Conservation (phyloP, 805 yeast genomes). For the Teunomyces atbi region DNA sequence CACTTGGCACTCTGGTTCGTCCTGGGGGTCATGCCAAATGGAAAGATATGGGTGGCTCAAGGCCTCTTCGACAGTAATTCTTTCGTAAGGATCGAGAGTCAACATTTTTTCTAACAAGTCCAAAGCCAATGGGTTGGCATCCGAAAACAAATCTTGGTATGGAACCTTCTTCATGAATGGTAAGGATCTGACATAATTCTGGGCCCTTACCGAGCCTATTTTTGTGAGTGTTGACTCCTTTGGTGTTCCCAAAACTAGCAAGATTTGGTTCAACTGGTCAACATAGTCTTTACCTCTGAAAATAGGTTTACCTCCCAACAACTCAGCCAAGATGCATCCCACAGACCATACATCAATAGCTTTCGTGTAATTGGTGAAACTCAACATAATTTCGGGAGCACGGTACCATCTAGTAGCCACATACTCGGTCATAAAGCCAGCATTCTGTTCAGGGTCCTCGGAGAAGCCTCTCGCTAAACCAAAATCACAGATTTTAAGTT, state of each 20-base stretch:
- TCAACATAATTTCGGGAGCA: constrained; percentile 96
- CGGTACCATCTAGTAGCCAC: constrained; percentile 99
- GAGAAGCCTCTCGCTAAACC: constrained; percentile 93
- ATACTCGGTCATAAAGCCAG: constrained; percentile 94
- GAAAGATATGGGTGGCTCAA: constrained; percentile 83
- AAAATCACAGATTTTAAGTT: constrained; percentile 92
- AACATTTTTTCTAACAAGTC: constrained; percentile 70
- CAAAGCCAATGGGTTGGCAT: constrained; percentile 83
- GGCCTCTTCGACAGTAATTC: constrained; percentile 88
- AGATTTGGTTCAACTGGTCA: constrained; percentile 86
- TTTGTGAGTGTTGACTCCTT: constrained; percentile 46
- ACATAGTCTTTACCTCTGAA: constrained; percentile 96
- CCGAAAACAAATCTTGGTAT: constrained; percentile 69
- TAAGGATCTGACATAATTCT: constrained; percentile 82
- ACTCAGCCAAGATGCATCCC: constrained; percentile 94
- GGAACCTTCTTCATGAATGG: constrained; percentile 81
- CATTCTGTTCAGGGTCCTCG: constrained; percentile 76
- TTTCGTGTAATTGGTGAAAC: constrained; percentile 91
- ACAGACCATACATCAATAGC: constrained; percentile 98
- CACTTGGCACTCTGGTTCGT: constrained; percentile 79
- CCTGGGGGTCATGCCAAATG: constrained; percentile 81
- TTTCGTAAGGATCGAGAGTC: constrained; percentile 78
- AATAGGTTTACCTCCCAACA: constrained; percentile 85
- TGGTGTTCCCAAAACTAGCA: constrained; percentile 91
- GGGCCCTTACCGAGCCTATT: constrained; percentile 82